Percentiles rank a stretch among this genome's conserved stretches.
phyloP scores from a whole-genome alignment of 768 basidiomycete species.

The Leccinellum albellum region DNA sequence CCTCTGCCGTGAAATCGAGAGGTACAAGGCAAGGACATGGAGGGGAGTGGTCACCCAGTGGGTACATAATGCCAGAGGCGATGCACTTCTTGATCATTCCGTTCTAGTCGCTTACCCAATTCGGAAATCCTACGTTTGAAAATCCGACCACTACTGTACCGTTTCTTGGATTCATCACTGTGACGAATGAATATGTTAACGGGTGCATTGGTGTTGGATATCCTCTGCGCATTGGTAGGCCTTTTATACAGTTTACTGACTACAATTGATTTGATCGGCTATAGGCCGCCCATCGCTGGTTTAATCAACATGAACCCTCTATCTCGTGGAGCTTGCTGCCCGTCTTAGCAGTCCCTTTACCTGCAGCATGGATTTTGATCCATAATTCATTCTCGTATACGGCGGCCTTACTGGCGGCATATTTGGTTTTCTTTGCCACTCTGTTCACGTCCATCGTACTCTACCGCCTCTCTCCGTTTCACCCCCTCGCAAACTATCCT shows the following conservation, averaged over 20 bases:
- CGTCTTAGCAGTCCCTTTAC: slow-evolving; percentile 11
- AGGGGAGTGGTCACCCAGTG: no score
- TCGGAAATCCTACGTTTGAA: neutral
- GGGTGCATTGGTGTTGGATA: slow-evolving; percentile 7
- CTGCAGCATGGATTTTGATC: slow-evolving; percentile 10
- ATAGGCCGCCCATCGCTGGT: slow-evolving; percentile 15
- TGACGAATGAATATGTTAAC: slow-evolving; percentile 7
- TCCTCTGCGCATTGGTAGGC: slow-evolving; percentile 20
- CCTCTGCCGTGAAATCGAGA: neutral
- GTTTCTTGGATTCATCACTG: neutral
- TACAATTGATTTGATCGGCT: neutral
- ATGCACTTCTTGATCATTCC: neutral
- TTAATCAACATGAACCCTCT: slow-evolving; percentile 17
- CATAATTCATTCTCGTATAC: slow-evolving; percentile 4
- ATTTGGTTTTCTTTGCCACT: slow-evolving; percentile 16
- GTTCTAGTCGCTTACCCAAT: slow-evolving; percentile 10
- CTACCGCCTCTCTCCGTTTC: slow-evolving; percentile 38
- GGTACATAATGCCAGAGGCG: no score
- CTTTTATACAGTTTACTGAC: neutral
- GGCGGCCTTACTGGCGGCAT: slow-evolving; percentile 9
- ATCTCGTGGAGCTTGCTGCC: slow-evolving; percentile 13
- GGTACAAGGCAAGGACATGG: neutral
- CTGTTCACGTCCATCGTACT: slow-evolving; percentile 26
- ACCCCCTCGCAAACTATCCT: slow-evolving; percentile 37
- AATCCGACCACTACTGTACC: neutral